Base-by-base conservation (phyloP, 257 asterid species). In the Buddleja alternifolia region DNA sequence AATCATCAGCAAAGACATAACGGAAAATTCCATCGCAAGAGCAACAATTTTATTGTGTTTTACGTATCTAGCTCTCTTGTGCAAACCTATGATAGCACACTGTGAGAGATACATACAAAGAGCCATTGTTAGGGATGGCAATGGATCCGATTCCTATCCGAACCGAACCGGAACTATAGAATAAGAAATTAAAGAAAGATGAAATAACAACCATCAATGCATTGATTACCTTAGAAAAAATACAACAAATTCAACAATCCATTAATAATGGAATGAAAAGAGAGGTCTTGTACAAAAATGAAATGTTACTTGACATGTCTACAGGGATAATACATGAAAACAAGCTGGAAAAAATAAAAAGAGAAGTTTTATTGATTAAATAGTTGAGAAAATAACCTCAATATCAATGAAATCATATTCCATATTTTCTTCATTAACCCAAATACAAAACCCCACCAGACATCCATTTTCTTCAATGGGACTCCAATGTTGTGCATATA, bases 381-480 rank as follows among this genome's bases (percentile, higher is more conserved):
- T 74, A 72, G 64, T 83, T 70, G 76, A 73, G 80, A 40, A 75
- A 77, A 48, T 47, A 73, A 76, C 76, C 71, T 48, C 53, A 63
- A 78, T 71, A 66, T 60, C 74, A 75, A 64, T 56, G 73, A 66
- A 58, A 4, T 48, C 76, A 71, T 73, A 72, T 79, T 66, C 5
- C 87, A 73, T 67, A 83, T 76, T 81, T 73, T 74, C 77, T 81
- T 64, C 73, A 81, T 77, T 58, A 77, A 64, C 77, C 77, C 78
- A 69, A 29, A 45, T 23, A 66, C 63, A 69, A 64, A 60, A 75
- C 65, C 80, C 81, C 79, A 80, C 81, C 84, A 76, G 76, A 77
- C 78, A 60, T 74, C 78, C 83, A 77, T 71, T 37, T 75, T 58
- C 73, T 65, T 79, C 59, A 47, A 71, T 67, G 73, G 82, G 70